Percentiles rank a stretch among this genome's conserved stretches.
phyloP scores from a whole-genome alignment of 2,329 filamentous ascomycete species.

The Neofusicoccum laricinum region DNA sequence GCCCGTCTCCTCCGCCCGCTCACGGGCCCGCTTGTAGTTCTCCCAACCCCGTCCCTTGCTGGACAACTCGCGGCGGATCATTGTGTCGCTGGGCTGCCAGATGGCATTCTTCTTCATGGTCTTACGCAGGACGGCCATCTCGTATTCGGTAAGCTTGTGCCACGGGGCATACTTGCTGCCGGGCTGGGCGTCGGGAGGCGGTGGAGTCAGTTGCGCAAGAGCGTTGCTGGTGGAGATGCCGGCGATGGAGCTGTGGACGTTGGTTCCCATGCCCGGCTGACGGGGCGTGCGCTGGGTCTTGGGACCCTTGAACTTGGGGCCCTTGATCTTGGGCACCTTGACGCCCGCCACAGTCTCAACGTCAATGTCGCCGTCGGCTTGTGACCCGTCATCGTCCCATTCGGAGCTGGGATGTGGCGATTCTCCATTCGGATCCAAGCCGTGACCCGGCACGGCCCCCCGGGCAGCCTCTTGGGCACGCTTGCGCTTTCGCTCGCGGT shows the following conservation, averaged over 20 bases:
- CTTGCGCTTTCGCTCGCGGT: constrained; percentile 27
- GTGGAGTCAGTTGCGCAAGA: constrained; percentile 56
- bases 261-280: constrained; percentile 48
- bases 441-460: constrained; percentile 43
- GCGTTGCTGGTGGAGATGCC: constrained; percentile 62
- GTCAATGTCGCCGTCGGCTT: background rate
- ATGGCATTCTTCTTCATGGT: constrained; percentile 90
- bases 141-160: constrained; percentile 64
- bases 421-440: constrained; percentile 43
- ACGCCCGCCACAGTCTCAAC: constrained; percentile 14
- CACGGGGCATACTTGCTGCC: constrained; percentile 62
- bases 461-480: constrained; percentile 6
- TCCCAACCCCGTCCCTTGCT: constrained; percentile 58
- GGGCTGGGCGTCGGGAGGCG: constrained; percentile 57
- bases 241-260: constrained; percentile 53
- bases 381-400: constrained; percentile 2
- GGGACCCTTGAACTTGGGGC: constrained; percentile 18
- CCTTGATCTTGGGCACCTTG: constrained; percentile 29
- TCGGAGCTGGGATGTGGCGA: constrained; percentile 12
- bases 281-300: constrained; percentile 42
- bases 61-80: constrained; percentile 78
- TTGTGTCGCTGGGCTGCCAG: constrained; percentile 80
- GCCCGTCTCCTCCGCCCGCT: constrained; percentile 62
- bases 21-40: constrained; percentile 56
- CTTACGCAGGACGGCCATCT: constrained; percentile 71